These are phyloP conservation scores for Stenocarpella maydis DNA, from an alignment of 2,329 filamentous ascomycete genomes.

Conservation along the genomic window DNA sequence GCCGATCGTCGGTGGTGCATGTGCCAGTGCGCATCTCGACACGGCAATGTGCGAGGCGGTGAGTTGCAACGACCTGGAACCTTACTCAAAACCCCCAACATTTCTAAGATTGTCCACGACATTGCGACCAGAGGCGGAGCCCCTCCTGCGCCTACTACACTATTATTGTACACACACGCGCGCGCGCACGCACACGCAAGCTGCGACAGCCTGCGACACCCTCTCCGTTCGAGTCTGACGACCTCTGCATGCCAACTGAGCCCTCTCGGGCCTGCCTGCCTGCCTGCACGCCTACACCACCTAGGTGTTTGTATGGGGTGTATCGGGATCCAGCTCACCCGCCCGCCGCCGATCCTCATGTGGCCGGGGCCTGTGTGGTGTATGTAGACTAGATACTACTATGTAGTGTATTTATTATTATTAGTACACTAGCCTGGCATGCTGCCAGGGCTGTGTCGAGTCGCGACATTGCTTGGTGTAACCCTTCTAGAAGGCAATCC, in stretches of 20 bases:
- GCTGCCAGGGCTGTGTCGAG: background rate
- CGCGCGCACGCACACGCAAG: no score
- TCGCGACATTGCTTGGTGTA: background rate
- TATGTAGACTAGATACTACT: no score
- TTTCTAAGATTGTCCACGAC: conserved; percentile 6
- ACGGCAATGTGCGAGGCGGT: background rate
- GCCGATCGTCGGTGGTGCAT: conserved; percentile 10
- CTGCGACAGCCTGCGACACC: conserved; percentile 1
- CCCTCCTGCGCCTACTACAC: background rate
- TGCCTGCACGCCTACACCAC: background rate
- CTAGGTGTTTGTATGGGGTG: background rate
- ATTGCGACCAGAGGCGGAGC: conserved; percentile 6
- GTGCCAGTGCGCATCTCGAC: background rate
- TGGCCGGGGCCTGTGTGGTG: no score
- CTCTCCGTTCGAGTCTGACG: background rate
- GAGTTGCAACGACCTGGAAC: conserved; percentile 20
- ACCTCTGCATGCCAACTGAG: no score
- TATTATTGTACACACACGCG: no score
- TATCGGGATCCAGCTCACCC: background rate
- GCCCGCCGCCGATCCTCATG: conserved; percentile 20
- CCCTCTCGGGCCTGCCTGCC: no score
- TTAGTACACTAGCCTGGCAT: no score
- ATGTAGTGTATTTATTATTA: no score
- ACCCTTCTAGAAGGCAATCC: conserved; percentile 13
- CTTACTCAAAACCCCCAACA: conserved; percentile 9